Base-by-base conservation (phyloP, 805 yeast species). In the Dipodascus albidus region DNA sequence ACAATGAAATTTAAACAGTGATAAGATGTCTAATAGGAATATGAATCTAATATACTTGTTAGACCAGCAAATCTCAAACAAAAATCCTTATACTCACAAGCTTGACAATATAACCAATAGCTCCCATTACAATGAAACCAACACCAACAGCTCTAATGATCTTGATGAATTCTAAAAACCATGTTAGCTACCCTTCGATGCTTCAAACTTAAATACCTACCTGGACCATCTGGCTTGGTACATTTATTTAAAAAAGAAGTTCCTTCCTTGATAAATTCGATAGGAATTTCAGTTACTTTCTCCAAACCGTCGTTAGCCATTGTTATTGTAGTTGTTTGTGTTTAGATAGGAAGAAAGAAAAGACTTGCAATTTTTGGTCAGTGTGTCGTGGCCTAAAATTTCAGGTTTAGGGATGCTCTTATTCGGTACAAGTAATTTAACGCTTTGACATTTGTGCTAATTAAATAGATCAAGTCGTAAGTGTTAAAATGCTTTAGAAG, bases 101-200 rank as follows among this genome's bases (percentile, higher is more conserved):
- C 74, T 91, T 91, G 73, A 93, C 93, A 65, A 83, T 86, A 74
- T 89, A 91, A 55, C 99, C 99, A 65, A 93, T 95, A 64, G 87
- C 85, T 67, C 99, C 99, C 90, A 91, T 93, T 81, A 91, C 91
- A 63, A 91, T 75, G 73, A 91, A 91, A 61, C 99, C 99, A 59
- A 90, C 78, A 64, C 98, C 98, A 52, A 91, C 98, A 52, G 97
- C 97, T 72, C 93, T 85, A 59, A 93, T 79, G 66, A 91, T 85
- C 71, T 85, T 84, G 55, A 82, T 63, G 77, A 87, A 91, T 73
- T 91, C 99, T 79, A 56, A 38, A n/a, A 0, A 54, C 53, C 53
- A 58, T 52, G 9, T 23, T 8, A n/a, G 9, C 14, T 14, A 17
- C 23, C 27, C 8, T 11, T n/a, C 23, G 21, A 51, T 51, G 15